These are phyloP conservation scores for Pythium vanterpoolii DNA, from an alignment of 352 stramenopile species.

Conservation along the genomic window DNA sequence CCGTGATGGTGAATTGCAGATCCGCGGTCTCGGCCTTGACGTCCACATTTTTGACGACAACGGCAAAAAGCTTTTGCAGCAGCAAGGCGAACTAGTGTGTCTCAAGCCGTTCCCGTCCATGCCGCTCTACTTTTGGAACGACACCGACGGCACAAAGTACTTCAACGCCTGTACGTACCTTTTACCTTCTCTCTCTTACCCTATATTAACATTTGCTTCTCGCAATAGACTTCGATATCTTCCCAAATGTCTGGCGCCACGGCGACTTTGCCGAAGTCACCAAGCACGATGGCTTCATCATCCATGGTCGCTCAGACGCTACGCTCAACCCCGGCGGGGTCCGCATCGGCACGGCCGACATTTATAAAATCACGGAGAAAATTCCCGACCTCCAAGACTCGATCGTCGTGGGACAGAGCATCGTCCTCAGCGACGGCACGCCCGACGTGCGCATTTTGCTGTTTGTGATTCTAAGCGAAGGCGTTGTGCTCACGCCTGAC, in stretches of 20 bases:
- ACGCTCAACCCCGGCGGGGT: slow-evolving; percentile 79
- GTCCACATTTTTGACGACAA: slow-evolving; percentile 73
- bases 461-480: slow-evolving; percentile 58
- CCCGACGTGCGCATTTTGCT: slow-evolving; percentile 73
- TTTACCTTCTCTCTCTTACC: slow-evolving; percentile 23
- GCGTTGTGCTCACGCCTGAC: slow-evolving; percentile 32
- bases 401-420: slow-evolving; percentile 67
- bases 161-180: slow-evolving; percentile 60
- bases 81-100: slow-evolving; percentile 66
- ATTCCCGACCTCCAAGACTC: slow-evolving; percentile 62
- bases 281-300: slow-evolving; percentile 55
- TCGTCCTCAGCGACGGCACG: slow-evolving; percentile 56
- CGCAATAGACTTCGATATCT: slow-evolving; percentile 70
- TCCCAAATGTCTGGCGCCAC: slow-evolving; percentile 73
- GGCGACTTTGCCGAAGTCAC: slow-evolving; percentile 80
- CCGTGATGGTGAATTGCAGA: slow-evolving; percentile 76
- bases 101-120: slow-evolving; percentile 83
- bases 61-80: slow-evolving; percentile 38
- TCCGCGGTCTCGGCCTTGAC: slow-evolving; percentile 73
- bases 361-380: slow-evolving; percentile 76
- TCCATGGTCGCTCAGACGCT: slow-evolving; percentile 75
- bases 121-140: slow-evolving; percentile 80
- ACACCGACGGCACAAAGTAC: slow-evolving; percentile 73
- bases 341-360: slow-evolving; percentile 73
- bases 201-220: background rate